These are phyloP conservation scores for Zasmidium citrigriseum DNA, from an alignment of 2,329 filamentous ascomycete genomes.

Conservation along the genomic window DNA sequence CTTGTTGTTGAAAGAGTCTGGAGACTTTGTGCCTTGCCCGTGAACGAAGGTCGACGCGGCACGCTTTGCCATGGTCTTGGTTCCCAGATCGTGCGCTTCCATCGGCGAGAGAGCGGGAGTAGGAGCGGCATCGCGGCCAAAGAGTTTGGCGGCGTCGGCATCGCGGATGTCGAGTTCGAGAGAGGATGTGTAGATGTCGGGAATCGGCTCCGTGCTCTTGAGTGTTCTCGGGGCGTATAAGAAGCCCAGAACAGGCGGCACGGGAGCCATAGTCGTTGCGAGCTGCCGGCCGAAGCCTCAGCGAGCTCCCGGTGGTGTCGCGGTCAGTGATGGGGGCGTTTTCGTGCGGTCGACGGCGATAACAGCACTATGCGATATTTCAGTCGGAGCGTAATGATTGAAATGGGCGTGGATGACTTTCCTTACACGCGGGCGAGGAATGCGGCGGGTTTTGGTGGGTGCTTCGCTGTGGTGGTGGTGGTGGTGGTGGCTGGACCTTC, in stretches of 20 bases:
- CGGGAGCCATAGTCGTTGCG: conserved; percentile 28
- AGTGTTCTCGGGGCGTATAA: conserved; percentile 21
- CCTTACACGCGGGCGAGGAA: conserved; percentile 3
- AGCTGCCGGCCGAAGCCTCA: conserved; percentile 34
- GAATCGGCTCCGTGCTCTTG: conserved; percentile 17
- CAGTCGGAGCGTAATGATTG: conserved; percentile 9
- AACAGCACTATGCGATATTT: neutral
- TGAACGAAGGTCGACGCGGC: conserved; percentile 25
- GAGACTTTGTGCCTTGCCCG: conserved; percentile 37
- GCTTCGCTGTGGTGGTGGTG: neutral
- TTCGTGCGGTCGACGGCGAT: neutral
- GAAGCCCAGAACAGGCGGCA: conserved; percentile 25
- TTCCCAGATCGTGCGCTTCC: conserved; percentile 15
- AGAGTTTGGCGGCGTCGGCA: neutral
- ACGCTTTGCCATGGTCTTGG: conserved; percentile 13
- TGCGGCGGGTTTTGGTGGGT: conserved; percentile 5
- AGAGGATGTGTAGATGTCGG: conserved; percentile 31
- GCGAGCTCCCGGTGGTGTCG: conserved; percentile 5
- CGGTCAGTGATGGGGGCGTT: conserved; percentile 3
- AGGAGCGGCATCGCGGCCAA: conserved; percentile 6
- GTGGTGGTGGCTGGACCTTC: conserved; percentile 1
- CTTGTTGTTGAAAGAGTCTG: conserved; percentile 46
- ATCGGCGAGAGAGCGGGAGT: conserved; percentile 10
- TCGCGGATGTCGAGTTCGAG: conserved; percentile 31
- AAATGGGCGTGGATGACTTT: conserved; percentile 2